Conservation (phyloP, 2,329 filamentous ascomycete genomes). For the Emergomyces orientalis region DNA sequence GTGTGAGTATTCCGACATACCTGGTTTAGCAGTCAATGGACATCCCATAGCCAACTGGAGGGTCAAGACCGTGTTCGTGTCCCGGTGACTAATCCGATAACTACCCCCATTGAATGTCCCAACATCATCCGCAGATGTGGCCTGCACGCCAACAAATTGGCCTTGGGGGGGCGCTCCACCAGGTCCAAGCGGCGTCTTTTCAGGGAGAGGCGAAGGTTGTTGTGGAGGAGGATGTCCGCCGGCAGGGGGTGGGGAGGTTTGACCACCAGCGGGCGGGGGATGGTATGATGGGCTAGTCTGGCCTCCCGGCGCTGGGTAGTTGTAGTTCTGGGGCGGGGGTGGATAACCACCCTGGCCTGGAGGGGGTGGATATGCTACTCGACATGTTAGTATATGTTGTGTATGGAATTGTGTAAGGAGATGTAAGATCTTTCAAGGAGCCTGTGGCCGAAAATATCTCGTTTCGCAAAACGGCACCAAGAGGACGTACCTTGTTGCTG, state of each 20-base stretch:
- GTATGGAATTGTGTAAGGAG: neutral
- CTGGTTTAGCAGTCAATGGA: constrained; percentile 70
- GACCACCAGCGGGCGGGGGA: constrained; percentile 9
- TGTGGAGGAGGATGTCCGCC: too few relatives aligned
- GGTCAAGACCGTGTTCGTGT: constrained; percentile 82
- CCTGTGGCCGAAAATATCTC: neutral
- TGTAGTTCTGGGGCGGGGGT: constrained; percentile 20
- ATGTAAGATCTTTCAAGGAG: neutral
- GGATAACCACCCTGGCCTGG: constrained; percentile 18
- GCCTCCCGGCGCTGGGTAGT: constrained; percentile 6
- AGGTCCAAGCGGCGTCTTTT: constrained; percentile 23
- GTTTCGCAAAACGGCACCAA: neutral
- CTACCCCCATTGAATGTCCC: constrained; percentile 97
- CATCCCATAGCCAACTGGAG: constrained; percentile 84
- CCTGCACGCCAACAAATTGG: constrained; percentile 55
- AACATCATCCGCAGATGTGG: constrained; percentile 66
- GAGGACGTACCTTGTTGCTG: constrained; percentile 10
- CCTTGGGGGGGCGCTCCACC: constrained; percentile 39
- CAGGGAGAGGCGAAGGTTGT: constrained; percentile 14
- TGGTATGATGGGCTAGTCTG: constrained; percentile 7
- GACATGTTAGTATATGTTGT: neutral
- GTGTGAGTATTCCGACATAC: constrained; percentile 30
- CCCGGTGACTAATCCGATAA: constrained; percentile 85
- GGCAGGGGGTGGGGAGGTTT: constrained; percentile 13
- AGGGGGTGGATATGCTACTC: constrained; percentile 12